Evolutionary conservation across 345 rosid species (phyloP).

Genomic region (Sapria himalayana): DNA sequence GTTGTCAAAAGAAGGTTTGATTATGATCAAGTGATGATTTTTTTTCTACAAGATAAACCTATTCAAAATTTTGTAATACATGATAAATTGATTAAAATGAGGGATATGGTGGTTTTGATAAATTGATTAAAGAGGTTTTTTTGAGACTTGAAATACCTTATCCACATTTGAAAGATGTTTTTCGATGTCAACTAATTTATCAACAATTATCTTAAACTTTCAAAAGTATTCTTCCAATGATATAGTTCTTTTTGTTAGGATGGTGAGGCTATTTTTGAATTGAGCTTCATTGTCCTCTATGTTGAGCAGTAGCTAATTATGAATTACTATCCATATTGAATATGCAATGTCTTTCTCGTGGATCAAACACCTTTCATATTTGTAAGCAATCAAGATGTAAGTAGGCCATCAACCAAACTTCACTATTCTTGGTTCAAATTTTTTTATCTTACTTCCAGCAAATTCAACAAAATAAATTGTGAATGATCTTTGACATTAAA

Average conservation of each 20-base stretch:
- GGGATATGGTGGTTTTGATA: background rate
- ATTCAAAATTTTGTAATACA: background rate
- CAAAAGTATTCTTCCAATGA: background rate
- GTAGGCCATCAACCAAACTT: no score
- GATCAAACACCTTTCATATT: background rate
- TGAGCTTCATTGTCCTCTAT: background rate
- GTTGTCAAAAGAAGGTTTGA: background rate
- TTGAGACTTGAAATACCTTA: background rate
- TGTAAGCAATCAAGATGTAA: background rate
- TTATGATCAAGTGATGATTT: slow-evolving; percentile 1
- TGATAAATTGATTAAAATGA: background rate
- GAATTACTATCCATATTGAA: background rate
- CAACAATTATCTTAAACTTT: background rate
- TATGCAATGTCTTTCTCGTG: background rate
- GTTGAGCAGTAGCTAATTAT: background rate
- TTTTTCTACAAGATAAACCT: background rate
- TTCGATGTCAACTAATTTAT: background rate
- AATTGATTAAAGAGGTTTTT: background rate
- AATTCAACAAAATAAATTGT: no score
- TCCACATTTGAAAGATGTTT: background rate
- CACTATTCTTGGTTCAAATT: no score
- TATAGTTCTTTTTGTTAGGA: background rate
- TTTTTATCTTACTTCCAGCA: no score
- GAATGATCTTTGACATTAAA: no score
- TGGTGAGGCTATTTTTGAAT: background rate